Conservation (phyloP, 371 early-diverging fungal species). For the Mucor indicus region DNA sequence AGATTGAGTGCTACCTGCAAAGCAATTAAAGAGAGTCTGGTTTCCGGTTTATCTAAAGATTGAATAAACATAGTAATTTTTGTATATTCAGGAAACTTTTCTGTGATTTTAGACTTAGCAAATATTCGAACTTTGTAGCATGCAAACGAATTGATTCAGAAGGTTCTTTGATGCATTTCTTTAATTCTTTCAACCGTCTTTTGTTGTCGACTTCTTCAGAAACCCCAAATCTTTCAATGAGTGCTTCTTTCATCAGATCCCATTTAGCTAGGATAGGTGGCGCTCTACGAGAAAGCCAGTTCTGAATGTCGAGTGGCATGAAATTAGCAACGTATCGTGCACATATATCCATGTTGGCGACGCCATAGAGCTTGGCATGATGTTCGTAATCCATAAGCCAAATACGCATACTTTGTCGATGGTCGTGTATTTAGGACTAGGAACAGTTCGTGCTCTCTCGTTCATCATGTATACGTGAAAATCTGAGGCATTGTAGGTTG, state of each 20-base stretch:
- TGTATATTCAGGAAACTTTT: slow-evolving; percentile 1
- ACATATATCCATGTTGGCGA: background rate
- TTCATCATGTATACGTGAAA: background rate
- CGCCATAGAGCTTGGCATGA: background rate
- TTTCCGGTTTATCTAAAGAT: slow-evolving; percentile 3
- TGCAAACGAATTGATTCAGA: slow-evolving; percentile 3
- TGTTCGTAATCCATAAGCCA: background rate
- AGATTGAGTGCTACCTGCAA: background rate
- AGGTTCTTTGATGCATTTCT: background rate
- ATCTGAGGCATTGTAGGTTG: background rate
- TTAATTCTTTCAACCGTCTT: background rate
- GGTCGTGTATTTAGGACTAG: background rate
- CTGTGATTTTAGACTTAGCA: background rate
- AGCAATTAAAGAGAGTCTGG: background rate
- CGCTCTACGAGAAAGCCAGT: background rate
- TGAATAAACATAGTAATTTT: slow-evolving; percentile 3
- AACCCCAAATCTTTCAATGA: background rate
- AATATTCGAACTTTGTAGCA: slow-evolving; percentile 3
- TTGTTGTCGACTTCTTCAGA: slow-evolving; percentile 3
- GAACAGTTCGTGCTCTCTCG: background rate
- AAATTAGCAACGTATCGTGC: background rate
- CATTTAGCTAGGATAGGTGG: background rate
- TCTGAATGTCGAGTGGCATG: background rate
- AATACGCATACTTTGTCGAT: background rate
- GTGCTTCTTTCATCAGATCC: background rate